Conservation (phyloP, 73 alveolate genomes). For the Tetrahymena thermophila region DNA sequence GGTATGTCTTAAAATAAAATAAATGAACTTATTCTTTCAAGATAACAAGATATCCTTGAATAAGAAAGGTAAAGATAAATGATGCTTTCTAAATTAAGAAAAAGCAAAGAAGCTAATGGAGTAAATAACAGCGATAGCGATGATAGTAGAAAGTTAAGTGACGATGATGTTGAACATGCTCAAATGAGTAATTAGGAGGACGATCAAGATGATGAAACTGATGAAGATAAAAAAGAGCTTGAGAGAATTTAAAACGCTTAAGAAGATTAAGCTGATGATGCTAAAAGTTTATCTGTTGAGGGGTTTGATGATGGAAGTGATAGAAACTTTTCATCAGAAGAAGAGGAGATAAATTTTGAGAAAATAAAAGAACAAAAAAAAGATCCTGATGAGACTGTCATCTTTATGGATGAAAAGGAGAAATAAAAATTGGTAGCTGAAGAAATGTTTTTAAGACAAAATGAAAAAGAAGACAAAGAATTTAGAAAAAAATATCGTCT, state of each 20-base stretch:
- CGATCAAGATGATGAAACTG: constrained; percentile 24
- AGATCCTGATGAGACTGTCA: constrained; percentile 38
- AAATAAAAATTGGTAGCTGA: neutral
- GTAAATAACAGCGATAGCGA: neutral
- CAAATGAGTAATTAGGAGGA: neutral
- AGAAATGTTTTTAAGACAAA: neutral
- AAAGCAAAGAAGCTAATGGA: neutral
- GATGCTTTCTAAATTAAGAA: neutral
- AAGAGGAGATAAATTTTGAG: constrained; percentile 35
- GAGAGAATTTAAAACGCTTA: neutral
- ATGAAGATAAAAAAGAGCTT: constrained; percentile 17
- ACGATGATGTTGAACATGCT: neutral
- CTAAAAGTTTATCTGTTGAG: neutral
- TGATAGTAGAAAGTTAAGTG: neutral
- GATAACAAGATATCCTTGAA: neutral
- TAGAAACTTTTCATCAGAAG: constrained; percentile 14
- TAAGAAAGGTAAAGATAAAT: neutral
- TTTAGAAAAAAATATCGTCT: neutral
- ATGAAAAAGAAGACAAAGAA: neutral
- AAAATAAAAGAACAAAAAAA: constrained; percentile 12
- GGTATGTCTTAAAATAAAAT: neutral
- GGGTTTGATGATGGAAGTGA: constrained; percentile 32
- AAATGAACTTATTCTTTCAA: neutral
- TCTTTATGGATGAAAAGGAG: constrained; percentile 12
- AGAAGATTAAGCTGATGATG: constrained; percentile 1